Percentiles rank a stretch among this genome's conserved stretches.
These are phyloP conservation scores for Colletotrichum aenigma DNA, from an alignment of 2,329 filamentous ascomycete genomes.

Conservation along the genomic window DNA sequence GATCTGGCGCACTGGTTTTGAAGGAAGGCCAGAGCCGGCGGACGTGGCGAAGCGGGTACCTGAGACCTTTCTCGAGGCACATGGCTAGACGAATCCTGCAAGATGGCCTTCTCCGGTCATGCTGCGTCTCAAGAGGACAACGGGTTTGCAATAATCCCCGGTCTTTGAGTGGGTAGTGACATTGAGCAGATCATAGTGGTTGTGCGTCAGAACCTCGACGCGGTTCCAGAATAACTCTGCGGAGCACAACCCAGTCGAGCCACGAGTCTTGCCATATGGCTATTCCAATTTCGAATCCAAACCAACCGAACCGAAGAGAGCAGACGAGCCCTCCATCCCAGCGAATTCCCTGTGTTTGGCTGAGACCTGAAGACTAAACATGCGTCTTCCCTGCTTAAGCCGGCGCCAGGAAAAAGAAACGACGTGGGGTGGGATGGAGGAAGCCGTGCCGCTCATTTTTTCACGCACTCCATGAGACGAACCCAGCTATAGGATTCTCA, in stretches of 20 bases:
- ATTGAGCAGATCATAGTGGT: neutral
- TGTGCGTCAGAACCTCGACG: neutral
- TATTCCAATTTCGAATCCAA: neutral
- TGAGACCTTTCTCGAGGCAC: conserved; percentile 12
- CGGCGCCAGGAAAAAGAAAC: conserved; percentile 14
- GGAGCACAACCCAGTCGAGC: neutral
- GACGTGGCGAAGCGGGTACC: conserved; percentile 14
- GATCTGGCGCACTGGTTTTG: neutral
- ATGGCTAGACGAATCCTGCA: neutral
- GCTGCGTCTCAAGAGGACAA: neutral
- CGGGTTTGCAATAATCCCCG: neutral
- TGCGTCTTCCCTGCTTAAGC: conserved; percentile 11
- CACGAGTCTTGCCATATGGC: neutral
- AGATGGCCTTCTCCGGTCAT: neutral
- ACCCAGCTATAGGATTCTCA: neutral
- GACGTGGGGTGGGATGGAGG: neutral
- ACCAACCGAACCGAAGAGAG: neutral
- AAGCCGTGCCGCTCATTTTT: conserved; percentile 1
- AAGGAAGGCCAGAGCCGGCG: neutral
- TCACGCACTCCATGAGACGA: conserved; percentile 1
- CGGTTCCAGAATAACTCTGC: neutral
- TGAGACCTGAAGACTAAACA: neutral
- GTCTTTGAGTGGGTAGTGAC: neutral
- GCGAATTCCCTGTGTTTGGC: conserved; percentile 1
- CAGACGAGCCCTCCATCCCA: neutral